Evolutionary conservation across 305 asterid genomes (phyloP), one percentile per base, ranked within the genome.

Genomic region (Solanum hybrid): DNA sequence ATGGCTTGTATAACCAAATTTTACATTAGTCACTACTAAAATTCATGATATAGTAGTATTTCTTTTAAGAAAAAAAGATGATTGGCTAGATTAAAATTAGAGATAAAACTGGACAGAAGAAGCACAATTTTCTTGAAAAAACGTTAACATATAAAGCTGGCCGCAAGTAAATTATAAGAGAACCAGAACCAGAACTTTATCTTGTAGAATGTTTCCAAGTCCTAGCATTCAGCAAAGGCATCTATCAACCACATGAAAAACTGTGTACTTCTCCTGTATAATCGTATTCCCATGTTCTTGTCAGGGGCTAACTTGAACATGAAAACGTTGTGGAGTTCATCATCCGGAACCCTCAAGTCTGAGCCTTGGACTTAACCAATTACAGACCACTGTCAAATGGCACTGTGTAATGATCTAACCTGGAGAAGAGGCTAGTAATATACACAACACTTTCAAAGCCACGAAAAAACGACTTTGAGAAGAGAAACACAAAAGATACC

Each of bases 401-500:
- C 95, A 95, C 96, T 0, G 98, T 97, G 87, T 95, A 96, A 92
- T 97, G 99, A 56, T 98, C 99, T 78, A 96, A 92, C 97, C 99
- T 97, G 91, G 90, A 91, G 34, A 76, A 88, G 81, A 6, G 89
- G 10, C 36, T 32, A 40, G 78, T 89, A 35, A 22, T 81, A 90
- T 27, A 88, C 72, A 85, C 24, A 86, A 85, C 82, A 31, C 31
- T 60, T 66, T 86, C 32, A 81, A 73, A 88, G 35, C 51, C 35
- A 88, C 42, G 73, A 86, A 8, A 29, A 27, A 37, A 19, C 42
- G 72, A 64, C 38, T 24, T 36, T 40, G 31, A 35, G 88, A 76
- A 40, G 37, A 64, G 37, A 27, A 85, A 75, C 87, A 88, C 45
- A 26, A 6, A 56, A n/a, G 14, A 13, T 95, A 96, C 99, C 98